A percentile compares a stretch with the other conserved stretches of the same genome.
phyloP scores from a whole-genome alignment of 164 flowering plant species.

The Macadamia tetraphylla region DNA sequence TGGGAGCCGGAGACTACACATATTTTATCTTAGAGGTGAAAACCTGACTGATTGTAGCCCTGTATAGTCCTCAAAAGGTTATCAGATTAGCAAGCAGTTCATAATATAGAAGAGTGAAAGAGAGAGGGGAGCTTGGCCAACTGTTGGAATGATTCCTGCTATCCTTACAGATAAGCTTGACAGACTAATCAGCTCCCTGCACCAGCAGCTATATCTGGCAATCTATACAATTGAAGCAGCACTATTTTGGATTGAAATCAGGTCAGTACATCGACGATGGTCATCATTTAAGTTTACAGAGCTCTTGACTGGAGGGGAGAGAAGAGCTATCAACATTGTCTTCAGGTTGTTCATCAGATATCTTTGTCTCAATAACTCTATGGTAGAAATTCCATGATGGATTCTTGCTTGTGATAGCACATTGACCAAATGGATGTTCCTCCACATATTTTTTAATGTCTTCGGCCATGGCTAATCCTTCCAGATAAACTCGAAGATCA shows the following conservation, averaged over 20 bases:
- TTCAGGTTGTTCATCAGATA: background rate
- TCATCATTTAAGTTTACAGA: background rate
- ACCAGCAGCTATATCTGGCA: background rate
- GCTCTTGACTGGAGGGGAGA: background rate
- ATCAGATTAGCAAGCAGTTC: too few species aligned
- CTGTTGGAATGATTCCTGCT: too few species aligned
- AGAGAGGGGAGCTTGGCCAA: too few species aligned
- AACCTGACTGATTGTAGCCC: too few species aligned
- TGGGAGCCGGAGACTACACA: too few species aligned
- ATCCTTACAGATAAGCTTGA: background rate
- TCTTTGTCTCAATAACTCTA: conserved; percentile 9
- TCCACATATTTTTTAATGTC: conserved; percentile 52
- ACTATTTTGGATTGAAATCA: background rate
- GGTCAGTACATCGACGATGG: background rate
- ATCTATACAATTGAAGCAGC: background rate
- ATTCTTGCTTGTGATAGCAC: conserved; percentile 40
- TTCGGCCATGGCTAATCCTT: conserved; percentile 41
- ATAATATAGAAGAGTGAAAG: too few species aligned
- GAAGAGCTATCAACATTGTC: background rate
- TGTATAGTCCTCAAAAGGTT: too few species aligned
- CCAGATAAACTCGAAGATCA: conserved; percentile 66
- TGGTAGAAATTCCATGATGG: conserved; percentile 63
- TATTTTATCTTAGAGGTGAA: too few species aligned
- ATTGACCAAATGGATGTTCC: conserved; percentile 75
- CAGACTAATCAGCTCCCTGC: background rate